Base-by-base conservation (phyloP, 306 rosid species). In the Vicia faba region DNA sequence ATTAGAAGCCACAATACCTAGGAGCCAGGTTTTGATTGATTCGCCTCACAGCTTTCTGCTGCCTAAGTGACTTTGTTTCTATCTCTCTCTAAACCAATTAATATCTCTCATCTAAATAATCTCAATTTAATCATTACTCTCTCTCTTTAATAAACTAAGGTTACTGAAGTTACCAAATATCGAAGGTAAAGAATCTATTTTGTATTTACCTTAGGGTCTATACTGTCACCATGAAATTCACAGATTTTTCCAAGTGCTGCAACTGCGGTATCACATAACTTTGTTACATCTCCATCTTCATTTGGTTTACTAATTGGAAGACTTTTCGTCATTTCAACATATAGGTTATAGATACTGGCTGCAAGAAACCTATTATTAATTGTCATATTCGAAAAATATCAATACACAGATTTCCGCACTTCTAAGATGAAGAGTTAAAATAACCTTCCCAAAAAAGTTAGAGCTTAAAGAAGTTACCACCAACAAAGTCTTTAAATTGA, bases 231-330 rank as follows among this genome's bases (percentile, higher is more conserved):
- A 7, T 67, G 54, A 60, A 46, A 65, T 36, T 71, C 68, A 40
- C 38, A 64, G 38, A 77, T 77, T 66, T 71, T 77, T 28, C 81
- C 81, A 11, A 77, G 36, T 50, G 73, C 50, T 39, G 77, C 68
- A 48, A 70, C 73, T 23, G 81, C 77, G 1, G 13, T 44, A 77
- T 70, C 81, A 49, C 8, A 28, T 36, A 62, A 4, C 53, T 1
- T 4, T 43, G 20, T 11, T 11, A 12, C 16, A 25, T 29, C 39
- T 56, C 10, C 61, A n/a, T 7, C 10, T 28, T n/a, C 40, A 29
- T 18, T n/a, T 1, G 7, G 28, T 38, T 20, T 10, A 18, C 15
- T 11, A 14, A 2, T 5, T 69, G 66, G 15, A 69, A 3, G 11
- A 25, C 39, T 11, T 10, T 14, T 11, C 11, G 11, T 6, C 25